Evolutionary conservation across 768 basidiomycete species (phyloP).

Genomic region (Rossbeevera mucosa): DNA sequence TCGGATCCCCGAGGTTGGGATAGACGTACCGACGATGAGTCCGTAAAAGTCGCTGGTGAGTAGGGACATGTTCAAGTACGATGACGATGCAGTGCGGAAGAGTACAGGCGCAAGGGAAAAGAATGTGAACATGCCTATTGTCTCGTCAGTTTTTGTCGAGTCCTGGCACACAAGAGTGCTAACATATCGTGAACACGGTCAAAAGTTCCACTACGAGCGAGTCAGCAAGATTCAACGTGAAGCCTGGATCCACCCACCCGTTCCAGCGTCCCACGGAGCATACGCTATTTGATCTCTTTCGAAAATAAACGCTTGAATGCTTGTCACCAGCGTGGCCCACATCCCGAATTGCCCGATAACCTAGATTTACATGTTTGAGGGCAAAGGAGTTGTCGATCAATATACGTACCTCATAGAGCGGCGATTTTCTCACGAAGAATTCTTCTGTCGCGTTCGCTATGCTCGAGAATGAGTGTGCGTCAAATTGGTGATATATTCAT

Average conservation of each 20-base stretch:
- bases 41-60: constrained; percentile 90
- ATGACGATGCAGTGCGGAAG: constrained; percentile 79
- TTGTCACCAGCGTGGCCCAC: constrained; percentile 75
- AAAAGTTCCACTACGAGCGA: constrained; percentile 42
- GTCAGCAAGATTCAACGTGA: constrained; percentile 34
- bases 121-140: constrained; percentile 65
- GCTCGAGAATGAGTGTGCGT: constrained; percentile 1
- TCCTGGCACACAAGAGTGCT: not conserved
- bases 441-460: constrained; percentile 86
- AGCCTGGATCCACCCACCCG: constrained; percentile 41
- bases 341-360: constrained; percentile 84
- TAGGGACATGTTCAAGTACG: constrained; percentile 79
- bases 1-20: not conserved
- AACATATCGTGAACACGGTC: constrained; percentile 40
- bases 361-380: constrained; percentile 23
- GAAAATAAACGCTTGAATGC: constrained; percentile 65
- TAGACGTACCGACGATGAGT: constrained; percentile 57
- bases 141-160: not conserved
- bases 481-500: not conserved
- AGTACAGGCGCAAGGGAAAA: constrained; percentile 81
- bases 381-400: not conserved
- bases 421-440: constrained; percentile 74
- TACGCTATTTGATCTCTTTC: constrained; percentile 61
- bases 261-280: constrained; percentile 67
- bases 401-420: constrained; percentile 63